phyloP scores from a whole-genome alignment of 139 green algal species.

The Nannochloris sp. region DNA sequence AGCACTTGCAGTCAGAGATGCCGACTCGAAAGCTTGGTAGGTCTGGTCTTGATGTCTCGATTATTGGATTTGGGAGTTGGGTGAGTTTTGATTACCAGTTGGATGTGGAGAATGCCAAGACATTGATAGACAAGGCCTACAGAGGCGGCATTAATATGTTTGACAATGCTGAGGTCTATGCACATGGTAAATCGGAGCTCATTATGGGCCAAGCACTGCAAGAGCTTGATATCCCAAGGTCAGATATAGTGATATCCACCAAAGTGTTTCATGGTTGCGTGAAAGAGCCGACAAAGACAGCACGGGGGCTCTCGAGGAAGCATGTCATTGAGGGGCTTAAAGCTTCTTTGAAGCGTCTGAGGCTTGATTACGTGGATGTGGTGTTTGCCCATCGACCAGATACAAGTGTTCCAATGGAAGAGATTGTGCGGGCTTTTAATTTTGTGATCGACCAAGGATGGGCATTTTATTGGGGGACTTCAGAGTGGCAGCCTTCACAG shows the following conservation, averaged over 20 bases:
- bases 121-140: conserved; percentile 38
- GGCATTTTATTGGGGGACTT: conserved; percentile 56
- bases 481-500: conserved; percentile 66
- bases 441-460: conserved; percentile 36
- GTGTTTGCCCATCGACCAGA: conserved; percentile 76
- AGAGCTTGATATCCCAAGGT: conserved; percentile 54
- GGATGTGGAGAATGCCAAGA: conserved; percentile 40
- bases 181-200: conserved; percentile 52
- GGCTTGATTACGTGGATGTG: conserved; percentile 79
- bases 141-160: conserved; percentile 69
- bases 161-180: conserved; percentile 82
- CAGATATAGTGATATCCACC: conserved; percentile 63
- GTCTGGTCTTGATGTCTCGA: conserved; percentile 53
- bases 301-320: conserved; percentile 70
- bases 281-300: conserved; percentile 41
- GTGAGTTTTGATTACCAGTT: conserved; percentile 54
- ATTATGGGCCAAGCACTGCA: conserved; percentile 68
- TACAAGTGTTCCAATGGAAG: conserved; percentile 67
- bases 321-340: conserved; percentile 76
- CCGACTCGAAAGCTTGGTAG: conserved; percentile 46
- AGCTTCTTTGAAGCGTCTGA: conserved; percentile 59
- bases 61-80: conserved; percentile 56
- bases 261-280: conserved; percentile 69
- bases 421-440: conserved; percentile 83
- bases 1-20: conserved; percentile 27